Conservation (phyloP, 2,329 filamentous ascomycete genomes). For the Pleoardoris graminearum region DNA sequence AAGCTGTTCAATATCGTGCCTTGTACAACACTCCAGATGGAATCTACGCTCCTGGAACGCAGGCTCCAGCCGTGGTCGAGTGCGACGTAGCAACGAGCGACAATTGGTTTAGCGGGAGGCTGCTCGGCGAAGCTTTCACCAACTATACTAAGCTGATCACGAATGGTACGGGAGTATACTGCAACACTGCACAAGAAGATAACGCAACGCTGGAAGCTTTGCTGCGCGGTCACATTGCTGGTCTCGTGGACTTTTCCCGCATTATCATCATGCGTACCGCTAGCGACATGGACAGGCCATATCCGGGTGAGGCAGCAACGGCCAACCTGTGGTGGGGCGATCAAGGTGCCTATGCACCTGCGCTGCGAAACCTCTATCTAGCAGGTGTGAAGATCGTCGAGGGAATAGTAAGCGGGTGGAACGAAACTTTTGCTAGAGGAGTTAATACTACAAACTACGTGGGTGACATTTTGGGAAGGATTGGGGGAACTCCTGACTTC, state of each 20-base stretch:
- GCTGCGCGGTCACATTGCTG: conserved; percentile 29
- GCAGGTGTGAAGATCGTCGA: conserved; percentile 67
- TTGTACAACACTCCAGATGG: conserved; percentile 33
- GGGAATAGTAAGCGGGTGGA: conserved; percentile 65
- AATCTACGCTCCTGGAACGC: conserved; percentile 27
- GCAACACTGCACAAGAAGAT: conserved; percentile 43
- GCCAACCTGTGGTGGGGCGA: conserved; percentile 63
- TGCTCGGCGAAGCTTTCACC: conserved; percentile 32
- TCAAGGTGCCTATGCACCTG: conserved; percentile 65
- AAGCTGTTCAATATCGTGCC: conserved; percentile 44
- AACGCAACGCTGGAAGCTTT: conserved; percentile 42
- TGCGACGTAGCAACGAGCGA: conserved; percentile 40
- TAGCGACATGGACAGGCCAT: conserved; percentile 72
- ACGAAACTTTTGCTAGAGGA: conserved; percentile 59
- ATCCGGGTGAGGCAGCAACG: conserved; percentile 58
- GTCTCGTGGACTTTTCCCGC: conserved; percentile 38
- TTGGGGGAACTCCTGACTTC: conserved; percentile 69
- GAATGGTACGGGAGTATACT: conserved; percentile 43
- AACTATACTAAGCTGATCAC: conserved; percentile 38
- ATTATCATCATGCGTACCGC: conserved; percentile 50
- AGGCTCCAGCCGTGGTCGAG: conserved; percentile 31
- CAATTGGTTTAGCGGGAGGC: conserved; percentile 33
- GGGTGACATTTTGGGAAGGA: conserved; percentile 69
- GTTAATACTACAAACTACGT: conserved; percentile 65
- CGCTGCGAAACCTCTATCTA: conserved; percentile 67